Conservation (phyloP, 495 filamentous ascomycete species). For the Aspergillus diversus region DNA sequence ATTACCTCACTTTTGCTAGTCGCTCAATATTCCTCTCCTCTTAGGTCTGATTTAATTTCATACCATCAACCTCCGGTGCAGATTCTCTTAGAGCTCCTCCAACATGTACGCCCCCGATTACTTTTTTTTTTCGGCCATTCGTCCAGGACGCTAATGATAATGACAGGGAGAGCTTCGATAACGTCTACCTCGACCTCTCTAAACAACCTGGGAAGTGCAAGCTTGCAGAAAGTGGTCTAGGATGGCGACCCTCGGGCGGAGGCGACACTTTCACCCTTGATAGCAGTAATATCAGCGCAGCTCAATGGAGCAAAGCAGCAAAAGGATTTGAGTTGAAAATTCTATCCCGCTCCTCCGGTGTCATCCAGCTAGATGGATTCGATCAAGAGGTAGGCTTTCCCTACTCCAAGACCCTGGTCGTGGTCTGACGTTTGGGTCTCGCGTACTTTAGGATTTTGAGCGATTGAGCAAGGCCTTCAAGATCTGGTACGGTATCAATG, state of each 20-base stretch:
- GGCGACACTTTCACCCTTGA: constrained; percentile 93
- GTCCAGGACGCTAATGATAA: constrained; percentile 29
- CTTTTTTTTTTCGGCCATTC: constrained; percentile 3
- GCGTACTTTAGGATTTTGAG: constrained; percentile 72
- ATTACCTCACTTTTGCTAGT: constrained; percentile 1
- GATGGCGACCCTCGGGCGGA: constrained; percentile 87
- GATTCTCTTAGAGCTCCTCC: constrained; percentile 35
- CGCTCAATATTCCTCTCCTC: constrained; percentile 1
- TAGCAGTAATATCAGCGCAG: constrained; percentile 73
- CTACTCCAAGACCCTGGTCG: background rate
- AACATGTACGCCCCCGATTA: constrained; percentile 40
- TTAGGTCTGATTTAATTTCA: background rate
- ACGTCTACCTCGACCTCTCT: constrained; percentile 92
- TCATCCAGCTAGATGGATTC: constrained; percentile 95
- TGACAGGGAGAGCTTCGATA: constrained; percentile 87
- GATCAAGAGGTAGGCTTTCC: constrained; percentile 72
- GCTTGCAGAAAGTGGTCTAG: constrained; percentile 88
- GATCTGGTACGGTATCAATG: constrained; percentile 90
- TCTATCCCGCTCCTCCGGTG: constrained; percentile 75
- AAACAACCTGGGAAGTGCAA: constrained; percentile 88
- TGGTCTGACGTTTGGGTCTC: constrained; percentile 3
- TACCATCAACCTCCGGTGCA: constrained; percentile 7
- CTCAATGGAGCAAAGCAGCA: constrained; percentile 94
- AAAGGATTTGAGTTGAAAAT: constrained; percentile 94
- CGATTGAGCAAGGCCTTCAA: constrained; percentile 90